Conservation (phyloP, 2,329 filamentous ascomycete species). For the Fonsecaea erecta region DNA sequence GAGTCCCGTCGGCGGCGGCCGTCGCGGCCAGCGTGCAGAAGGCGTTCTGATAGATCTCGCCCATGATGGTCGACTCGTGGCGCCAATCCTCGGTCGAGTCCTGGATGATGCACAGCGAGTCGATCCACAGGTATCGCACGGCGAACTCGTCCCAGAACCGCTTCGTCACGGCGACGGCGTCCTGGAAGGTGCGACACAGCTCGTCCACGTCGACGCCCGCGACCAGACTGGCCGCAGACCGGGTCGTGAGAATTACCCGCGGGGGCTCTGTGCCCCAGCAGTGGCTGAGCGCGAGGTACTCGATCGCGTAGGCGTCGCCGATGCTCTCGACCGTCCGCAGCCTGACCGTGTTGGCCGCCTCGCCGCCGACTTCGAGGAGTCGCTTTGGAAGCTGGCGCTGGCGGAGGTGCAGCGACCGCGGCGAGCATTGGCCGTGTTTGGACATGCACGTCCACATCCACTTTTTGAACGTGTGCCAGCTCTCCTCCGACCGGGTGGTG, state of each 20-base stretch:
- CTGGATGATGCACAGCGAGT: slow-evolving; percentile 39
- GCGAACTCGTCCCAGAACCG: slow-evolving; percentile 24
- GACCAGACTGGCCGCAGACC: background rate
- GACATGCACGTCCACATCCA: slow-evolving; percentile 9
- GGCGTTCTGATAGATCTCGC: slow-evolving; percentile 16
- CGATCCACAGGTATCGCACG: slow-evolving; percentile 38
- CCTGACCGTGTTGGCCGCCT: background rate
- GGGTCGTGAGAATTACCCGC: background rate
- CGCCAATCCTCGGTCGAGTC: slow-evolving; percentile 35
- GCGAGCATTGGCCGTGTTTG: slow-evolving; percentile 2
- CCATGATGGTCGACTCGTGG: slow-evolving; percentile 29
- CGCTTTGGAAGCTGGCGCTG: slow-evolving; percentile 1
- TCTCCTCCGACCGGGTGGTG: slow-evolving; percentile 1
- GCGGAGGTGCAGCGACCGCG: background rate
- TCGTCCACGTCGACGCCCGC: slow-evolving; percentile 17
- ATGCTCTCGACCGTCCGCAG: slow-evolving; percentile 5
- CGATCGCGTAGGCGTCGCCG: background rate
- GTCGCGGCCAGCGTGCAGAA: slow-evolving; percentile 23
- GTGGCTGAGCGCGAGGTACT: slow-evolving; percentile 18
- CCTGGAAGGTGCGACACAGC: slow-evolving; percentile 36
- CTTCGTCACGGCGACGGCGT: slow-evolving; percentile 33
- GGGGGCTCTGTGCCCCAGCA: background rate
- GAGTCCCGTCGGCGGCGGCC: background rate
- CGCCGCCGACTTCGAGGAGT: background rate
- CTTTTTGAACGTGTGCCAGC: slow-evolving; percentile 3